phyloP scores from a whole-genome alignment of 2,329 filamentous ascomycete species.

The Colletotrichum gigasporum region DNA sequence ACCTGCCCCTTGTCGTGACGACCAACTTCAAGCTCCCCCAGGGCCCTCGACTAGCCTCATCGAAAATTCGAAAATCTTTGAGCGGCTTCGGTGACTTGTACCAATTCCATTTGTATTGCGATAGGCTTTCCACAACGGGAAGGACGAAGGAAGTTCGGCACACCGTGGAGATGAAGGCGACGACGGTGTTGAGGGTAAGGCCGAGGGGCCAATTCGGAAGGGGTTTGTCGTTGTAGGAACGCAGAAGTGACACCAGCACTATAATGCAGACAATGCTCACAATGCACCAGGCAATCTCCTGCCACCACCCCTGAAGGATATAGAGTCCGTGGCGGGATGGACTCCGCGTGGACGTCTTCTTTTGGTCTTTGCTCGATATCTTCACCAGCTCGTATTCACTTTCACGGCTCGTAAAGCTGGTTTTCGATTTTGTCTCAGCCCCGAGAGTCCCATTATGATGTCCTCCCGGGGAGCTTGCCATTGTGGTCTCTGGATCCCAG shows the following conservation, averaged over 20 bases:
- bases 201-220: slow-evolving; percentile 36
- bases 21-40: slow-evolving; percentile 32
- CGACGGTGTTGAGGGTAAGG: slow-evolving; percentile 40
- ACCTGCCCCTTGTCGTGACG: slow-evolving; percentile 7
- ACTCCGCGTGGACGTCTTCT: too few relatives aligned
- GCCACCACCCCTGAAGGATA: slow-evolving; percentile 2
- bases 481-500: background rate
- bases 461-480: background rate
- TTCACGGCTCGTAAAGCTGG: background rate
- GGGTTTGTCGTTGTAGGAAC: slow-evolving; percentile 32
- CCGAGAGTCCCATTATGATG: background rate
- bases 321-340: background rate
- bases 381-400: slow-evolving; percentile 7
- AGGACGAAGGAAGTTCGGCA: slow-evolving; percentile 36
- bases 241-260: slow-evolving; percentile 35
- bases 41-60: slow-evolving; percentile 32
- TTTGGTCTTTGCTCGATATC: background rate
- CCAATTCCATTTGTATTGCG: slow-evolving; percentile 35
- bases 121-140: slow-evolving; percentile 37
- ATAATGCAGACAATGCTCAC: slow-evolving; percentile 5
- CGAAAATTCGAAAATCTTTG: slow-evolving; percentile 29
- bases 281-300: background rate
- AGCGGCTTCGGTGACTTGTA: slow-evolving; percentile 26
- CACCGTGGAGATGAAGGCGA: slow-evolving; percentile 39
- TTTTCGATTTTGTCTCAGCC: background rate